Conservation (phyloP, 208 protist genomes). For the Hexamita inflata region DNA sequence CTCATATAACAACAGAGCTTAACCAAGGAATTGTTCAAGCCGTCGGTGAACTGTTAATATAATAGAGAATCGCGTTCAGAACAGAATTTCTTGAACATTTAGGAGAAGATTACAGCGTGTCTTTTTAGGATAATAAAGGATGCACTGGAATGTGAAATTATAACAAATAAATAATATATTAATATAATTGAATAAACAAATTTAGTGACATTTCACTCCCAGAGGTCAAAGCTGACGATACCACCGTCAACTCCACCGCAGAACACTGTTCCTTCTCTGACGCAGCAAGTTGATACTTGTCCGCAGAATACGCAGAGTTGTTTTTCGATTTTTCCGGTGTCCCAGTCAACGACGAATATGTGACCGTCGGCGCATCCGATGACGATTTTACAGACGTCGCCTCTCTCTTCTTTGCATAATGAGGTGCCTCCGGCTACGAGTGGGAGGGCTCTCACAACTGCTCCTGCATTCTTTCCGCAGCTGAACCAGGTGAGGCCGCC, state of each 20-base stretch:
- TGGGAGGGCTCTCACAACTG: background rate
- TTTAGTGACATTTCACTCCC: too few relatives aligned
- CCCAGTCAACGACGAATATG: slow-evolving; percentile 2
- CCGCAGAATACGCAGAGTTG: background rate
- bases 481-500: background rate
- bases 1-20: too few relatives aligned
- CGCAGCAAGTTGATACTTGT: background rate
- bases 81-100: too few relatives aligned
- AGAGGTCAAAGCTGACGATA: slow-evolving; percentile 13
- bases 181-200: too few relatives aligned
- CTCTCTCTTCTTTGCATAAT: background rate
- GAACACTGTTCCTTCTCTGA: background rate
- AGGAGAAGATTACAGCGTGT: too few relatives aligned
- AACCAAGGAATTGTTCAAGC: too few relatives aligned
- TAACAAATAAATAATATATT: too few relatives aligned
- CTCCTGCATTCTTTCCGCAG: background rate
- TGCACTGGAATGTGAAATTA: too few relatives aligned
- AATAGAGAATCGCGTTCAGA: too few relatives aligned
- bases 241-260: background rate
- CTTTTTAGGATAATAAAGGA: too few relatives aligned
- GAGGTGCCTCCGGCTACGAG: background rate
- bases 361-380: background rate
- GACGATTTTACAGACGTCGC: background rate
- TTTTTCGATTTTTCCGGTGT: background rate
- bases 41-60: too few relatives aligned